Percentiles rank a stretch among this genome's conserved stretches.
Evolutionary conservation across 2,329 filamentous ascomycete species (phyloP).

Genomic region (Trichoderma endophyticum): DNA sequence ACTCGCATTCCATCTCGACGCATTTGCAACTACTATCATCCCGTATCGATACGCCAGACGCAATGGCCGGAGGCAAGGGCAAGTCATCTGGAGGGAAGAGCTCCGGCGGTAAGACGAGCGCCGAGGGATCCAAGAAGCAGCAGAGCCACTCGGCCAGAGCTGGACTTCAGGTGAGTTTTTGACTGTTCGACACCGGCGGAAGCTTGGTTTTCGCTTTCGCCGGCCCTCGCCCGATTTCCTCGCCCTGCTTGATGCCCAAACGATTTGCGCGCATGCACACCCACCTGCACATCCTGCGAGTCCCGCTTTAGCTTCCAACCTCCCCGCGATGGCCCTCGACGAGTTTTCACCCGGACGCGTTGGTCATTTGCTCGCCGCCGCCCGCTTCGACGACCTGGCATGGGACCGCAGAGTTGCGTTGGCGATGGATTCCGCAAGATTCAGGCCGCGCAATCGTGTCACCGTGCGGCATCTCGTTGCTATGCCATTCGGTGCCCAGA

Average conservation of each 20-base stretch:
- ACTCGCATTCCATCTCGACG: background rate
- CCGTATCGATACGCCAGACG: slow-evolving; percentile 25
- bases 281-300: slow-evolving; percentile 17
- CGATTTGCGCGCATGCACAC: slow-evolving; percentile 20
- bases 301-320: slow-evolving; percentile 16
- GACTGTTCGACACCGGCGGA: background rate
- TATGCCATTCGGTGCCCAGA: background rate
- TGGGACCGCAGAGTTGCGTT: background rate
- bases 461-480: slow-evolving; percentile 3
- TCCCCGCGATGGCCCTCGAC: slow-evolving; percentile 18
- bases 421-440: background rate
- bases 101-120: slow-evolving; percentile 70
- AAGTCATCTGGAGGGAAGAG: slow-evolving; percentile 88
- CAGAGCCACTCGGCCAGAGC: slow-evolving; percentile 95
- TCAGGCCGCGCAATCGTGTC: slow-evolving; percentile 13
- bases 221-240: background rate
- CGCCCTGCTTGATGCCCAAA: slow-evolving; percentile 17
- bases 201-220: background rate
- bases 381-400: background rate
- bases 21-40: background rate
- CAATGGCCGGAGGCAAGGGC: slow-evolving; percentile 85
- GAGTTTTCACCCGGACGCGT: slow-evolving; percentile 11
- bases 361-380: background rate
- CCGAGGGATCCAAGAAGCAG: slow-evolving; percentile 73
- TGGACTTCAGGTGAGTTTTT: slow-evolving; percentile 80